Conservation (phyloP, 176 grass and related monocot genomes). For the Dactylis glomerata region DNA sequence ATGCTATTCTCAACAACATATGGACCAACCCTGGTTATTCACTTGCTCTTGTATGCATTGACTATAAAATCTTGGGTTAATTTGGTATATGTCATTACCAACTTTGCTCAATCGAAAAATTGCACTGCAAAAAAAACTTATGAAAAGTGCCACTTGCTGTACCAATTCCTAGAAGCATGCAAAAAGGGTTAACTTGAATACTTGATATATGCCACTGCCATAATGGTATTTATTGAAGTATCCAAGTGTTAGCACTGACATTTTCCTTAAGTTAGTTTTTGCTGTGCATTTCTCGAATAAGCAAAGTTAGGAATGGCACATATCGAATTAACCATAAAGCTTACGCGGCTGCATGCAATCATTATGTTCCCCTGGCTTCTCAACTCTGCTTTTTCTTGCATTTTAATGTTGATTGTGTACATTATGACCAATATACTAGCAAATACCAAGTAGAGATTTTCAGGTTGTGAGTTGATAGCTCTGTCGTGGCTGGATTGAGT, state of each 20-base stretch:
- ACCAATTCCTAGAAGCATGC: too few relatives aligned
- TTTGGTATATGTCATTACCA: background rate
- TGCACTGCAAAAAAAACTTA: too few relatives aligned
- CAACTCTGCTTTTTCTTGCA: background rate
- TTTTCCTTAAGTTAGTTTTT: background rate
- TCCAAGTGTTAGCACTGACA: background rate
- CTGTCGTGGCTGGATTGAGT: background rate
- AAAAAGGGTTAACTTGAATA: too few relatives aligned
- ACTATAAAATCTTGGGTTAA: background rate
- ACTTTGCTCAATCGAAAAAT: too few relatives aligned
- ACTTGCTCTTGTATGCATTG: too few relatives aligned
- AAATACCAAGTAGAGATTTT: conserved; percentile 5
- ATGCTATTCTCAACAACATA: background rate
- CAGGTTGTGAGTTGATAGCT: background rate
- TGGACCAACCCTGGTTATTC: too few relatives aligned
- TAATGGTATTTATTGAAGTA: background rate
- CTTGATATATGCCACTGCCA: background rate
- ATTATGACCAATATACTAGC: background rate
- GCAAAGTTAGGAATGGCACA: background rate
- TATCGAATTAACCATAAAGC: background rate
- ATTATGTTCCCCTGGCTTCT: background rate
- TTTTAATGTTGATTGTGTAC: conserved; percentile 1
- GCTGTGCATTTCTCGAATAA: background rate
- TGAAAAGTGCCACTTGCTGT: background rate
- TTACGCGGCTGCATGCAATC: background rate